phyloP scores from a whole-genome alignment of 2,329 filamentous ascomycete genomes.

The Colletotrichum sp. region DNA sequence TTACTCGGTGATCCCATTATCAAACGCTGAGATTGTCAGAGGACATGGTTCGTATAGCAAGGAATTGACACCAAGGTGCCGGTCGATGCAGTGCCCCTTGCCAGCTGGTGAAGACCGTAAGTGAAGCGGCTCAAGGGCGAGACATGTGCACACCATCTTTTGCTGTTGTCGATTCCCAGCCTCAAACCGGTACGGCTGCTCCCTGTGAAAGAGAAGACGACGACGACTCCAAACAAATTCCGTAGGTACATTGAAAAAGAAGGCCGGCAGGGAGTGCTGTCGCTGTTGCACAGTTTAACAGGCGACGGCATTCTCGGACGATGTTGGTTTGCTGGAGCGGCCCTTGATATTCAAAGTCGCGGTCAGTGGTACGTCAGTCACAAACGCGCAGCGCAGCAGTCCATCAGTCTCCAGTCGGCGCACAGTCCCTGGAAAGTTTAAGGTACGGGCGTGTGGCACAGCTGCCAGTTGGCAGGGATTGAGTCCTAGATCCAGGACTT shows the following conservation, averaged over 20 bases:
- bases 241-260: background rate
- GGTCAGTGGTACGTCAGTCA: background rate
- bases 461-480: constrained; percentile 8
- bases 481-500: constrained; percentile 18
- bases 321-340: background rate
- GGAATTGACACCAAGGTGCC: background rate
- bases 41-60: background rate
- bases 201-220: background rate
- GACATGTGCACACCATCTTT: background rate
- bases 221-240: background rate
- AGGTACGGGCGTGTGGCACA: background rate
- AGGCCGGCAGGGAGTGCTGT: background rate
- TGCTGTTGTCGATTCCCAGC: background rate
- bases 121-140: background rate
- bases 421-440: constrained; percentile 8
- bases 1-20: background rate
- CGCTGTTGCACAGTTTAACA: background rate
- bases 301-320: background rate
- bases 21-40: background rate
- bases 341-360: background rate
- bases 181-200: background rate
- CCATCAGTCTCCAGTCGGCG: background rate
- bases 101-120: background rate
- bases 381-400: background rate
- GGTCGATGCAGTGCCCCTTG: background rate